These are phyloP conservation scores for Larix kaempferi DNA, from an alignment of 75 land plant species.

Conservation along the genomic window DNA sequence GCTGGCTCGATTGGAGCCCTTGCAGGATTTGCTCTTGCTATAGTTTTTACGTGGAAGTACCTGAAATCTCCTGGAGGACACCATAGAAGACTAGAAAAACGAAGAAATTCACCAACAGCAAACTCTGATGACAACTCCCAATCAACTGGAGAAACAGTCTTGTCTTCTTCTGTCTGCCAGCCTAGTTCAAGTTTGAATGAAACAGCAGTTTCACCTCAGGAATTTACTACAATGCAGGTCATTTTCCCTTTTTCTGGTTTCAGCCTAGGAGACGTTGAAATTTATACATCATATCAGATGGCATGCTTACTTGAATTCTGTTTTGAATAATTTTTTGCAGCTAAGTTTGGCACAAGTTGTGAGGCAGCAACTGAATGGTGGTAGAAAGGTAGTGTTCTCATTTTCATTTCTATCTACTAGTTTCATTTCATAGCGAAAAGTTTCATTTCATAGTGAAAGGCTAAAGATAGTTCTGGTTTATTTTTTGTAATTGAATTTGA, in stretches of 20 bases:
- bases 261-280: background rate
- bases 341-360: slow-evolving; percentile 78
- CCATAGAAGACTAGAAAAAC: slow-evolving; percentile 56
- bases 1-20: slow-evolving; percentile 71
- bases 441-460: background rate
- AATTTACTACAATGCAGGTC: slow-evolving; percentile 15
- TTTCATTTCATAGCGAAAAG: background rate
- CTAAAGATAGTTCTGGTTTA: background rate
- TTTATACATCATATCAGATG: background rate
- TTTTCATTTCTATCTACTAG: background rate
- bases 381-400: slow-evolving; percentile 60
- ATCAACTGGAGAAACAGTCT: slow-evolving; percentile 21
- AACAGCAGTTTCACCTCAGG: slow-evolving; percentile 17
- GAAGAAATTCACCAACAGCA: slow-evolving; percentile 29
- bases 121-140: slow-evolving; percentile 23
- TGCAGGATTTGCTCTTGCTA: slow-evolving; percentile 75
- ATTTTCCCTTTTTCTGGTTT: no score
- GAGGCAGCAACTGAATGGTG: slow-evolving; percentile 77
- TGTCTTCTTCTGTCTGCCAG: slow-evolving; percentile 24
- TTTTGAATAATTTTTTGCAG: slow-evolving; percentile 37
- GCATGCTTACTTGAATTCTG: background rate
- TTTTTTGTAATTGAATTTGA: slow-evolving; percentile 1
- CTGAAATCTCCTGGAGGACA: slow-evolving; percentile 46
- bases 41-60: slow-evolving; percentile 70
- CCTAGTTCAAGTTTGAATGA: slow-evolving; percentile 20